These are phyloP conservation scores for Sugiyamaella paludigena DNA, from an alignment of 1,139 yeast species.

Conservation along the genomic window DNA sequence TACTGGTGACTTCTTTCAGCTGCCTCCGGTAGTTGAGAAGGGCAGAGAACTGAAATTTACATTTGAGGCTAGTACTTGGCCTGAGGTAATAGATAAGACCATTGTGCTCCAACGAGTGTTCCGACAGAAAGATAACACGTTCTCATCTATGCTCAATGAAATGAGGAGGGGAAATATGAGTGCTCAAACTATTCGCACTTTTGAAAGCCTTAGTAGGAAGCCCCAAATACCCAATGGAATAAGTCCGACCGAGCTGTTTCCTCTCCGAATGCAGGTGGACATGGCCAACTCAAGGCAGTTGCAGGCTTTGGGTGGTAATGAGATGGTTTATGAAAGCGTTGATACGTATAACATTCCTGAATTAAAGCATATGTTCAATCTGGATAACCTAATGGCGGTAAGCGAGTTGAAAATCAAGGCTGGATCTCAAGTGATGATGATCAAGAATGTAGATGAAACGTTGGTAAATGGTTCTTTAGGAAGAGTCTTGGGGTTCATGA, in stretches of 20 bases:
- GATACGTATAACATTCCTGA: constrained; percentile 59
- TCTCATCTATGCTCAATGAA: constrained; percentile 83
- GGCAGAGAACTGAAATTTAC: constrained; percentile 51
- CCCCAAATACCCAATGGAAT: constrained; percentile 66
- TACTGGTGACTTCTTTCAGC: constrained; percentile 83
- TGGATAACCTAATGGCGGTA: constrained; percentile 66
- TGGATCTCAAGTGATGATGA: constrained; percentile 95
- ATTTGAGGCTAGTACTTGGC: constrained; percentile 79
- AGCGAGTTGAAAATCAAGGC: constrained; percentile 65
- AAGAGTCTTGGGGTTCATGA: constrained; percentile 71
- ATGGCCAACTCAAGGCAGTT: constrained; percentile 64
- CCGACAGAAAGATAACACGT: constrained; percentile 82
- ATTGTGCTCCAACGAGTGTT: constrained; percentile 77
- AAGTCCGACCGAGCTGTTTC: constrained; percentile 80
- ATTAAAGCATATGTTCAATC: constrained; percentile 20
- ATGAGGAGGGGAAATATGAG: constrained; percentile 74
- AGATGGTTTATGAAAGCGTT: constrained; percentile 50
- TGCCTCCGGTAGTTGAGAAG: constrained; percentile 63
- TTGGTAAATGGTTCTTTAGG: constrained; percentile 94
- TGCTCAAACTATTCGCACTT: constrained; percentile 52
- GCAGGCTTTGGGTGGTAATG: constrained; percentile 48
- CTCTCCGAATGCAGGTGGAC: constrained; percentile 84
- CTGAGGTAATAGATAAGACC: constrained; percentile 57
- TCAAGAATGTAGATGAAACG: constrained; percentile 82
- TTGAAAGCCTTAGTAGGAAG: constrained; percentile 51